Evolutionary conservation across 2,329 filamentous ascomycete species (phyloP), one percentile per base, ranked within the genome.

Genomic region (Cladosporium colombiae): DNA sequence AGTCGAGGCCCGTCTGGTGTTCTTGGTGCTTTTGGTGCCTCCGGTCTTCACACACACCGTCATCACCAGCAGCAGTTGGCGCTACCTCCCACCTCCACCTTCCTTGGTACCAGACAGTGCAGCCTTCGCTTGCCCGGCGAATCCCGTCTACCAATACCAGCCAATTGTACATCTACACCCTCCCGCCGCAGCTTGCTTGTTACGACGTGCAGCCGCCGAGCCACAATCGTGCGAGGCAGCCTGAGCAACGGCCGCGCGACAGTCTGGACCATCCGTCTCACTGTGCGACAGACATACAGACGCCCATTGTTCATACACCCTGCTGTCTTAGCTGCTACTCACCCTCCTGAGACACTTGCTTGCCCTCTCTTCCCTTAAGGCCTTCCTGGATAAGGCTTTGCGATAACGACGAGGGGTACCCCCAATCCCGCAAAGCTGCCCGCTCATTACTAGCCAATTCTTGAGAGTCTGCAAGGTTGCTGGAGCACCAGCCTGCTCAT

Each of bases 201-300:
- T n/a, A 44, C 61, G 37, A 46, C 49, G 50, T 63, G 35, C 61
- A 63, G 49, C 33, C 61, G 61, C 61, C 40, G 40, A 46, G 40
- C 40, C 61, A 55, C 61, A 46, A 63, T 63, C 35, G 33, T 33
- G 35, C 46, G n/a, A 37, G 21, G 44, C 50, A 56, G 61, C n/a
- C 50, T 55, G 61, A 63, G 29, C 35, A 33, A 52, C 40, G 57
- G 25, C 46, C 46, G 23, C 35, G 44, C 46, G 29, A 31, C 27
- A 55, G 61, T 56, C 61, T 56, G 50, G 61, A 56, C 50, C 49
- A 16, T 52, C 16, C 46, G 35, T 33, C 37, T 62, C 35, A 29
- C 61, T 16, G 25, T 25, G 50, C 61, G 50, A 46, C 50, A 33
- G 55, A 63, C 50, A 46, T 52, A 63, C 50, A 63, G 49, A 35